Conservation (phyloP, 306 rosid species). For the Vicia sativa region DNA sequence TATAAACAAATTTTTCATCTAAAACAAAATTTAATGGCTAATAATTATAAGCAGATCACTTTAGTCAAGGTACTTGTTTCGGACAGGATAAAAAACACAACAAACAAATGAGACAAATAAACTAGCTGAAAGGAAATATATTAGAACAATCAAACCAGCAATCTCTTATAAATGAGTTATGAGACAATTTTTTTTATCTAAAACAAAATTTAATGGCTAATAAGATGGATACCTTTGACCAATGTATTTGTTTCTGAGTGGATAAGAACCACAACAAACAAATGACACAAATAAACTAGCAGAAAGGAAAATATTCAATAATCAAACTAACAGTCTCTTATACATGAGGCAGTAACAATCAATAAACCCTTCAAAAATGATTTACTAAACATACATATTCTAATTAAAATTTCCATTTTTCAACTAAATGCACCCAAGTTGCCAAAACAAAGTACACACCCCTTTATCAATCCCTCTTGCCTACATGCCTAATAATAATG, state of each 20-base stretch:
- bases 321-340: background rate
- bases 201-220: constrained; percentile 12
- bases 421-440: constrained; percentile 27
- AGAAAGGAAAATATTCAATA: constrained; percentile 20
- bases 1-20: background rate
- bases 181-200: constrained; percentile 5
- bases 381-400: constrained; percentile 8
- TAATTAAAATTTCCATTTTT: constrained; percentile 6
- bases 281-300: constrained; percentile 20
- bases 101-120: constrained; percentile 20
- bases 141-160: constrained; percentile 8
- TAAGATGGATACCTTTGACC: constrained; percentile 11
- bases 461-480: background rate
- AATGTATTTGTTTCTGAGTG: background rate
- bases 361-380: constrained; percentile 24
- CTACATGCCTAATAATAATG: constrained; percentile 17
- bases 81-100: constrained; percentile 7
- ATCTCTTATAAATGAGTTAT: background rate
- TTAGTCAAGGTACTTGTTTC: background rate
- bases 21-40: constrained; percentile 16
- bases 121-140: constrained; percentile 23
- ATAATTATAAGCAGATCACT: constrained; percentile 13
- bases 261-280: constrained; percentile 27
- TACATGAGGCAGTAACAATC: constrained; percentile 14
- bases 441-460: constrained; percentile 21